Evolutionary conservation across 2,329 filamentous ascomycete species (phyloP).

Genomic region (Colletotrichum paranaense): DNA sequence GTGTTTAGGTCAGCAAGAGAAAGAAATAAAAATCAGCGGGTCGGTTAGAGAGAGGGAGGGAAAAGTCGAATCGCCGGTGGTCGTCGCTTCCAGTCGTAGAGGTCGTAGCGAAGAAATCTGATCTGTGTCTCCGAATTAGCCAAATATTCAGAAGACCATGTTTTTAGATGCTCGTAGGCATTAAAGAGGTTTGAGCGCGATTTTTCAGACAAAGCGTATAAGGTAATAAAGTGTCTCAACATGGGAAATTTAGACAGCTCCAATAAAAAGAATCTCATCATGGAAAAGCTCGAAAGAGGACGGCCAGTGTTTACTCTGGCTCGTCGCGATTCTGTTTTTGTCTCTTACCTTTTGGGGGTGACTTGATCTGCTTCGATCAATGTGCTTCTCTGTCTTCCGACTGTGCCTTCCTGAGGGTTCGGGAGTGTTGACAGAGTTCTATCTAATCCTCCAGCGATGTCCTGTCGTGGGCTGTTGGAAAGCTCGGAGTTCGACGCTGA

Average conservation of each 20-base stretch:
- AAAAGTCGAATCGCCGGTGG: background rate
- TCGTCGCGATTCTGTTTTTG: background rate
- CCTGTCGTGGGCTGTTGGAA: conserved; percentile 3
- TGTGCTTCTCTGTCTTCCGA: background rate
- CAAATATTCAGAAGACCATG: conserved; percentile 15
- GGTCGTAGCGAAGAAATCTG: conserved; percentile 3
- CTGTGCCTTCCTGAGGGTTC: background rate
- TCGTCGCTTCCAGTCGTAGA: conserved; percentile 33
- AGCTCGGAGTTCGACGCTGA: conserved; percentile 12
- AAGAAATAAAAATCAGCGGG: background rate
- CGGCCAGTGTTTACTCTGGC: background rate
- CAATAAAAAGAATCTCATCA: conserved; percentile 72
- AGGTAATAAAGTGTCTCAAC: conserved; percentile 68
- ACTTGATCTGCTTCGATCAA: background rate
- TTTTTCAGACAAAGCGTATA: conserved; percentile 65
- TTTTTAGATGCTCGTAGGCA: background rate
- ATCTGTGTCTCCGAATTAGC: conserved; percentile 32
- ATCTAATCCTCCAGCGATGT: background rate
- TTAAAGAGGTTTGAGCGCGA: conserved; percentile 35
- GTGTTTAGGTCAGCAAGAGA: background rate
- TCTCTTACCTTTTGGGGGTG: conserved; percentile 21
- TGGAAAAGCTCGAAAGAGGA: conserved; percentile 11
- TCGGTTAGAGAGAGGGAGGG: background rate
- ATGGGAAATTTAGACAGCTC: conserved; percentile 78
- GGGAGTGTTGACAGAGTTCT: background rate